phyloP scores from a whole-genome alignment of 192 early-diverging fungal species.

The Spizellomyces sp. region DNA sequence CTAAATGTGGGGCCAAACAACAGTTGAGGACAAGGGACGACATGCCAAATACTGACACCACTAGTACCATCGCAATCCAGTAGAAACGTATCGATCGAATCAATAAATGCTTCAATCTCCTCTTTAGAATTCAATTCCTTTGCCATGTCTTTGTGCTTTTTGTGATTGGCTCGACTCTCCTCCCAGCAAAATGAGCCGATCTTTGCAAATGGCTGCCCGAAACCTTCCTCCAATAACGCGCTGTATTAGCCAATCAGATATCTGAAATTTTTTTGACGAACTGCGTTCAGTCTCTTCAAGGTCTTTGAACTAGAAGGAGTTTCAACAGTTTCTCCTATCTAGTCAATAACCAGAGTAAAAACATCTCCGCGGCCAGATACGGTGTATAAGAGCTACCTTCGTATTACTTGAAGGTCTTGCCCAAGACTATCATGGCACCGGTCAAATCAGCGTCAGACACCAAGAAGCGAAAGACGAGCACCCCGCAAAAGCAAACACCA shows the following conservation, averaged over 20 bases:
- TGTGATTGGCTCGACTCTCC: background rate
- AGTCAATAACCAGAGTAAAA: too few species aligned
- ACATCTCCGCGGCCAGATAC: too few species aligned
- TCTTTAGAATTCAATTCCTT: background rate
- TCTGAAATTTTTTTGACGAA: too few species aligned
- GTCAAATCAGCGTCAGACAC: background rate
- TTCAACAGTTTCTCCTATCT: too few species aligned
- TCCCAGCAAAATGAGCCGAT: too few species aligned
- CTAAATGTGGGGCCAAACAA: slow-evolving; percentile 35
- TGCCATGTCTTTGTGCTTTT: background rate
- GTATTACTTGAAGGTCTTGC: too few species aligned
- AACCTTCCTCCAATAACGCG: too few species aligned
- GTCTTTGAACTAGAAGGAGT: too few species aligned
- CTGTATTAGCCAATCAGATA: too few species aligned
- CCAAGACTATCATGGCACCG: background rate
- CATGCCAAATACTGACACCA: background rate
- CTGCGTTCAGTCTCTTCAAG: too few species aligned
- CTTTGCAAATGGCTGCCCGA: too few species aligned
- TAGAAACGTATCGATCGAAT: slow-evolving; percentile 87
- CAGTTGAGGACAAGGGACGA: background rate
- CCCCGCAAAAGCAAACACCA: slow-evolving; percentile 1
- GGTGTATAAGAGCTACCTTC: too few species aligned
- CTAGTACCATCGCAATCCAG: slow-evolving; percentile 90
- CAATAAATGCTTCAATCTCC: slow-evolving; percentile 57
- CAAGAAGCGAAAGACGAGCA: slow-evolving; percentile 8